These are phyloP conservation scores for Trichosanthes cucumerina DNA, from an alignment of 306 rosid species.

Conservation along the genomic window DNA sequence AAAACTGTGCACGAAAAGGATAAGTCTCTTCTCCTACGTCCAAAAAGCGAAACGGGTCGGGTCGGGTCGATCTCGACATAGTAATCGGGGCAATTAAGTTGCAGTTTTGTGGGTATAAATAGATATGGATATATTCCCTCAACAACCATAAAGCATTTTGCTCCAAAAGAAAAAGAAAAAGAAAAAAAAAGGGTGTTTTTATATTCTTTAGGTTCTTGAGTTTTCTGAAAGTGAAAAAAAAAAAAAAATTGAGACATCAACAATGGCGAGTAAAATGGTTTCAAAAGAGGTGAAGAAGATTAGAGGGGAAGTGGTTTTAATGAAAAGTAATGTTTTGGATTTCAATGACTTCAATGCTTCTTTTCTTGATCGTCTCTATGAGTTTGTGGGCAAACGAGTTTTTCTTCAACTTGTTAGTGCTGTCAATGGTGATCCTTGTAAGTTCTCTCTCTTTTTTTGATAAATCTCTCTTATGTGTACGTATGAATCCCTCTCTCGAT, in stretches of 20 bases:
- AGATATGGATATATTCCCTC: background rate
- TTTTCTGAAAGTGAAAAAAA: background rate
- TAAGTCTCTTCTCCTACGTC: background rate
- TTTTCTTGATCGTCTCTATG: background rate
- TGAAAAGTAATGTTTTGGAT: conserved; percentile 16
- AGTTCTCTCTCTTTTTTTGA: background rate
- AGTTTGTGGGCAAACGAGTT: conserved; percentile 6
- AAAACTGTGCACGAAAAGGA: too few species aligned
- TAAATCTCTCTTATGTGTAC: background rate
- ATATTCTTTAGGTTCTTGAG: background rate
- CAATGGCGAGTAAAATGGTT: background rate
- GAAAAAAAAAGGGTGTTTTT: background rate
- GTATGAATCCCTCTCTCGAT: background rate
- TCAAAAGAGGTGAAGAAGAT: background rate
- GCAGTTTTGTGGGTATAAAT: background rate
- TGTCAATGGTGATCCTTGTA: conserved; percentile 9
- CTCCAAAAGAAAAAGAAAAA: background rate
- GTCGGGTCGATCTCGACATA: background rate
- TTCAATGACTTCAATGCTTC: conserved; percentile 8
- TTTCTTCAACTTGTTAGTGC: conserved; percentile 9
- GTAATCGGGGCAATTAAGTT: background rate
- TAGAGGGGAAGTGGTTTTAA: conserved; percentile 4
- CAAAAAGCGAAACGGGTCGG: background rate
- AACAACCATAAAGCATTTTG: background rate
- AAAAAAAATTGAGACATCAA: background rate